Percentiles rank a stretch among this genome's conserved stretches.
phyloP scores from a whole-genome alignment of 2,329 filamentous ascomycete genomes.

The Calycina marina region DNA sequence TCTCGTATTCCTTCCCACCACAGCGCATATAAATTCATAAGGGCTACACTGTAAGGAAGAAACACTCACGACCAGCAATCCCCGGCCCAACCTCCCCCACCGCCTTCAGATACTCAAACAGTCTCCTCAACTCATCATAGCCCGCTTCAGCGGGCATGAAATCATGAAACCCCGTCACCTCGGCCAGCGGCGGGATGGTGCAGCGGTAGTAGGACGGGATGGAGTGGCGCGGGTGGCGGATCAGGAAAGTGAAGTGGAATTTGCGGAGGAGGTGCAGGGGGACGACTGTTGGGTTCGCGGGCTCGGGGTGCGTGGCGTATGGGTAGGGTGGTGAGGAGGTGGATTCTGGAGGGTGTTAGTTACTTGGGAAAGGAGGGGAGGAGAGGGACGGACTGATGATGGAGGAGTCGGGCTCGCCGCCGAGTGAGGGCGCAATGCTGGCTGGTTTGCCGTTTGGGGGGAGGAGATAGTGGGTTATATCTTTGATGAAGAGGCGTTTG shows the following conservation, averaged over 20 bases:
- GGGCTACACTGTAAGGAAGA: no score
- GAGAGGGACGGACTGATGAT: no score
- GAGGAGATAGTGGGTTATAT: slow-evolving; percentile 86
- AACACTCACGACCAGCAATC: slow-evolving; percentile 36
- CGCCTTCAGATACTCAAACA: slow-evolving; percentile 72
- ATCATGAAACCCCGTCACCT: slow-evolving; percentile 69
- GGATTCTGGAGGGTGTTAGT: no score
- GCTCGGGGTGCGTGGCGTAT: slow-evolving; percentile 42
- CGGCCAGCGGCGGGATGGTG: slow-evolving; percentile 73
- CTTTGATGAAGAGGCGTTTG: slow-evolving; percentile 94
- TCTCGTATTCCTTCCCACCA: no score
- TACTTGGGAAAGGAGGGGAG: no score
- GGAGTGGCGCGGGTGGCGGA: slow-evolving; percentile 82
- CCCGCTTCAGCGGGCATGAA: slow-evolving; percentile 84
- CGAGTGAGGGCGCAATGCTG: slow-evolving; percentile 64
- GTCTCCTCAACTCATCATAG: slow-evolving; percentile 70
- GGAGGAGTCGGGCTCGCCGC: slow-evolving; percentile 12
- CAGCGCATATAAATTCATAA: no score
- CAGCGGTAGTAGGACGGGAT: slow-evolving; percentile 93
- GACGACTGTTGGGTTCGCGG: slow-evolving; percentile 71
- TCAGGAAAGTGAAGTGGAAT: slow-evolving; percentile 93
- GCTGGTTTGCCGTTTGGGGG: slow-evolving; percentile 56
- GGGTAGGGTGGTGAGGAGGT: slow-evolving; percentile 38
- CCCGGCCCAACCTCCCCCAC: slow-evolving; percentile 57
- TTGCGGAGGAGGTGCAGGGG: slow-evolving; percentile 57